These are phyloP conservation scores for Penicillium thymicola DNA, from an alignment of 2,329 filamentous ascomycete species.

Conservation along the genomic window DNA sequence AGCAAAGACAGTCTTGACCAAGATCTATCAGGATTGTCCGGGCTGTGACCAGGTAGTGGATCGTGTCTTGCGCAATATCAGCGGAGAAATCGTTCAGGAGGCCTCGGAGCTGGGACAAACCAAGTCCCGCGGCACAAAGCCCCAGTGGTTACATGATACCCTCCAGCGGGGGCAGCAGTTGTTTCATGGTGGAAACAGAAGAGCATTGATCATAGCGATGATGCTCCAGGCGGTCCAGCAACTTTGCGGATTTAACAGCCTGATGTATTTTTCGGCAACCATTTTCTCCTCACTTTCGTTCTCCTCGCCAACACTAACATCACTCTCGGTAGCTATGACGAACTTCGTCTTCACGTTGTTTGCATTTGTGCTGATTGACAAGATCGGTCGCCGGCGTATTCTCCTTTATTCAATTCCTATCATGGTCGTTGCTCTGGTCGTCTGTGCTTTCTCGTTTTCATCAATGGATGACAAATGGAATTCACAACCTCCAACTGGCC, in stretches of 20 bases:
- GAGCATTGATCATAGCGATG: conserved; percentile 80
- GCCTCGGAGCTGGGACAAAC: conserved; percentile 43
- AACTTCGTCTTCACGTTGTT: conserved; percentile 78
- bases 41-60: conserved; percentile 52
- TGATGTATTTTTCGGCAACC: conserved; percentile 89
- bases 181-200: conserved; percentile 50
- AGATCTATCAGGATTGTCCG: conserved; percentile 56
- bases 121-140: conserved; percentile 15
- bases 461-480: conserved; percentile 51
- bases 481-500: conserved; percentile 15
- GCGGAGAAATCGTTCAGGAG: conserved; percentile 71
- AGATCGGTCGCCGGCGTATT: conserved; percentile 72
- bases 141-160: conserved; percentile 27
- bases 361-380: conserved; percentile 74
- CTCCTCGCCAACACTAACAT: conserved; percentile 72
- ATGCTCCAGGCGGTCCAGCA: conserved; percentile 85
- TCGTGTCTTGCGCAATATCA: conserved; percentile 64
- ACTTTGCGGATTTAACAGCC: conserved; percentile 82
- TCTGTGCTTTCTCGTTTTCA: conserved; percentile 70
- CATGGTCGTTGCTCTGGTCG: conserved; percentile 70
- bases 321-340: conserved; percentile 74
- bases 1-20: conserved; percentile 63
- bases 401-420: conserved; percentile 79
- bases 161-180: conserved; percentile 31
- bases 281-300: conserved; percentile 78